Base-by-base conservation (phyloP, 805 yeast genomes). In the Saturnispora sekii region DNA sequence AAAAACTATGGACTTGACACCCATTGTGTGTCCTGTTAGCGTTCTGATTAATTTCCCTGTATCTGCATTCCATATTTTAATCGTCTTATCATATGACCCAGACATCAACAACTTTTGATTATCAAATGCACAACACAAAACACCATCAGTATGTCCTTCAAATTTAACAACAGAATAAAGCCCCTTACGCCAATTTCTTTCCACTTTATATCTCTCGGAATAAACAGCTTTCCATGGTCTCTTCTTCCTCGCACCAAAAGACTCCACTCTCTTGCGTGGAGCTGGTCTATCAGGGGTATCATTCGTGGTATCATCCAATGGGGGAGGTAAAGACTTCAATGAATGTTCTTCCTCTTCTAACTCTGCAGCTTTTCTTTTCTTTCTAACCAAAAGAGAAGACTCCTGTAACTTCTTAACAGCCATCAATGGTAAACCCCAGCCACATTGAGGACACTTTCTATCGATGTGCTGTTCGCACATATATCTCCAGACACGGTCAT, bases 401-500 rank as follows among this genome's bases (percentile, higher is more conserved):
- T 61, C 64, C 35, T 59, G 65, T 46, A 59, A 65, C 56, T 77
- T 70, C 59, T 81, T 84, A 79, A 88, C 86, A 57, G 88, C 96
- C 77, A 93, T 76, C 48, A 93, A 67, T 3, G 98, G 98, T 51
- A 93, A 70, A 4, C 98, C 98, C 98, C 98, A 93, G 12, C 98
- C 98, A 66, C 98, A 93, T 58, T 86, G 86, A 34, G 96, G 95
- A 66, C 98, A 93, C 63, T 93, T 93, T 48, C 95, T 74, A 65
- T 93, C 98, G 45, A 93, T 93, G 63, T 93, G 98, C 65, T 93
- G 98, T 60, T 88, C 96, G 60, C 98, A 93, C 88, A 93, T 82
- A 53, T 90, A 89, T 60, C 90, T 93, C 98, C 98, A 93, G 3
- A 93, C 97, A 41, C 94, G 67, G 58, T 93, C 97, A 60, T 90